Percentiles rank a stretch among this genome's conserved stretches.
These are phyloP conservation scores for Ophiocordyceps camponoti-saundersi DNA, from an alignment of 2,329 filamentous ascomycete species.

Conservation along the genomic window DNA sequence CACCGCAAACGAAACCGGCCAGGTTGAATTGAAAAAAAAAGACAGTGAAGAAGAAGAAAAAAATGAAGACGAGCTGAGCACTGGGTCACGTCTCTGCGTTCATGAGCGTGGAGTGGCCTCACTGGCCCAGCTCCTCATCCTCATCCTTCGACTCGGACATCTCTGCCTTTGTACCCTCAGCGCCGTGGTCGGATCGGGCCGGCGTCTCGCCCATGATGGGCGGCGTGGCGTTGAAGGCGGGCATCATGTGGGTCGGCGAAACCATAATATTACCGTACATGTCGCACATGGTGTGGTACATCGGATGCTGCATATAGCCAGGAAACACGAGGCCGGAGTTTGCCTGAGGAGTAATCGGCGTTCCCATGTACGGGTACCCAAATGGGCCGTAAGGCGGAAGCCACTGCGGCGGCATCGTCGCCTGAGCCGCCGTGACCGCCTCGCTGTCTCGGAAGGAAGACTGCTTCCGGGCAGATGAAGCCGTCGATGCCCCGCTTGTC, in stretches of 20 bases:
- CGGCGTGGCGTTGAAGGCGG: slow-evolving; percentile 2
- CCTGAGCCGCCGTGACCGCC: not conserved
- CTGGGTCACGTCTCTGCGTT: not conserved
- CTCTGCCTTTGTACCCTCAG: not conserved
- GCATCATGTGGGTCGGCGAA: slow-evolving; percentile 8
- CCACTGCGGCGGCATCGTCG: slow-evolving; percentile 5
- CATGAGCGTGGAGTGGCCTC: not conserved
- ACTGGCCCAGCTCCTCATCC: not conserved
- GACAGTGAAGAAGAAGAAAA: not conserved
- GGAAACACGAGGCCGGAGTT: slow-evolving; percentile 6
- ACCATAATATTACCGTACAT: slow-evolving; percentile 7
- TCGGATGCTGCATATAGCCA: slow-evolving; percentile 6
- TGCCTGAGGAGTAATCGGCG: slow-evolving; percentile 7
- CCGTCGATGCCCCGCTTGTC: not conserved
- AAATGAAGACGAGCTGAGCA: not conserved
- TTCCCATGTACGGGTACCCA: slow-evolving; percentile 5
- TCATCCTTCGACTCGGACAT: not conserved
- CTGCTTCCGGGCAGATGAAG: not conserved
- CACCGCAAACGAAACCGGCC: not conserved
- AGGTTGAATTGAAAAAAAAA: not conserved
- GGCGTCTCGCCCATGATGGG: not conserved
- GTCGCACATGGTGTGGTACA: slow-evolving; percentile 6
- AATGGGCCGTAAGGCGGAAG: slow-evolving; percentile 5
- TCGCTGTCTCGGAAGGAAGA: not conserved
- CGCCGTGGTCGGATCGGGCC: not conserved